Percentiles rank a stretch among this genome's conserved stretches.
phyloP scores from a whole-genome alignment of 2,329 filamentous ascomycete species.

The Mycosphaerella arachidis region DNA sequence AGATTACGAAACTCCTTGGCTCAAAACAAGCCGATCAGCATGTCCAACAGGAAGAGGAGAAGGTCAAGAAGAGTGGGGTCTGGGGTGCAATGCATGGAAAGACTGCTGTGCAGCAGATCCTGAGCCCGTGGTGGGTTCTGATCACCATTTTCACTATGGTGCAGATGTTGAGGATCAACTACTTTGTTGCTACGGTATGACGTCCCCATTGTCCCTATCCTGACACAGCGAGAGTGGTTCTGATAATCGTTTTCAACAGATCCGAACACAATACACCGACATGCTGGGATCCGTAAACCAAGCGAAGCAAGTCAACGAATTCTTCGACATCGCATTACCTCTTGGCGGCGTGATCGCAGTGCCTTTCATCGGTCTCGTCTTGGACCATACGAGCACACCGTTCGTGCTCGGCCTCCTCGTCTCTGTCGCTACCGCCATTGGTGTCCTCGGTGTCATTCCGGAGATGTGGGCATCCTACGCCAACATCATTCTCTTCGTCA shows the following conservation, averaged over 20 bases:
- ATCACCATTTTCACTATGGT: constrained; percentile 72
- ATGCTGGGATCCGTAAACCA: constrained; percentile 60
- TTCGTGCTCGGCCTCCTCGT: constrained; percentile 69
- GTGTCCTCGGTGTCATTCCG: constrained; percentile 69
- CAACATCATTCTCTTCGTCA: constrained; percentile 73
- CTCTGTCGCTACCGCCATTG: constrained; percentile 66
- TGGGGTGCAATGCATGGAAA: constrained; percentile 80
- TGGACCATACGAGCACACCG: constrained; percentile 71
- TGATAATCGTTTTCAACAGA: constrained; percentile 25
- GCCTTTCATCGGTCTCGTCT: constrained; percentile 75
- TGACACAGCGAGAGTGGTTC: too few species aligned
- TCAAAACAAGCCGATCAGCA: constrained; percentile 55
- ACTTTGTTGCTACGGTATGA: constrained; percentile 70
- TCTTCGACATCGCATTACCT: constrained; percentile 82
- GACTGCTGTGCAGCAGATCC: constrained; percentile 67
- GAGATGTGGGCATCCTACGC: constrained; percentile 67
- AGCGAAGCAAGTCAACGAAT: constrained; percentile 69
- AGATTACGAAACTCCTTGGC: constrained; percentile 71
- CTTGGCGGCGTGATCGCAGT: constrained; percentile 79
- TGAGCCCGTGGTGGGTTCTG: constrained; percentile 76
- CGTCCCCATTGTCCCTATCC: too few species aligned
- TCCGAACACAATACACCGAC: constrained; percentile 74
- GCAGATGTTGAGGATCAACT: constrained; percentile 67
- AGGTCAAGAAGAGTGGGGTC: constrained; percentile 68
- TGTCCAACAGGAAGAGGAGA: constrained; percentile 54